A percentile compares a stretch with the other conserved stretches of the same genome.
phyloP scores from a whole-genome alignment of 345 rosid genomes.

The Orychophragmus violaceus region DNA sequence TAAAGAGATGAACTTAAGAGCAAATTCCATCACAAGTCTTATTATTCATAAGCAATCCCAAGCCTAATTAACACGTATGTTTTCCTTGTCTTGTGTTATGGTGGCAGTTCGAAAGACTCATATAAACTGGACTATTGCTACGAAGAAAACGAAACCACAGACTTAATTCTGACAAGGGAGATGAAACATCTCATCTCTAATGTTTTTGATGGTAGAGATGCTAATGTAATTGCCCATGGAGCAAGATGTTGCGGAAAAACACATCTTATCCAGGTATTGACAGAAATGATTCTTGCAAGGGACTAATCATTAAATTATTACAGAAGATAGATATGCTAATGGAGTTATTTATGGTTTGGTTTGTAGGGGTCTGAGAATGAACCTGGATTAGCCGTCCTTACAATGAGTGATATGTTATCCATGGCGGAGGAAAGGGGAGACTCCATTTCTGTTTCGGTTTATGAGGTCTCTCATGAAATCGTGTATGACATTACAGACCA shows the following conservation, averaged over 20 bases:
- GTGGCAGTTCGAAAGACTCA: slow-evolving; percentile 46
- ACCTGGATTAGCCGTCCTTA: slow-evolving; percentile 42
- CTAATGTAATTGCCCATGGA: slow-evolving; percentile 61
- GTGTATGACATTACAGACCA: slow-evolving; percentile 49
- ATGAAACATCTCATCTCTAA: slow-evolving; percentile 46
- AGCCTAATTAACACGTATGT: background rate
- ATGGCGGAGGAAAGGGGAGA: slow-evolving; percentile 36
- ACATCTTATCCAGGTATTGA: slow-evolving; percentile 46
- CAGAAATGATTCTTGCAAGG: background rate
- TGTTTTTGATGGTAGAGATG: slow-evolving; percentile 50
- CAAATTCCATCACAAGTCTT: background rate
- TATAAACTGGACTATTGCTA: slow-evolving; percentile 53
- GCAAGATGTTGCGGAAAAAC: slow-evolving; percentile 68
- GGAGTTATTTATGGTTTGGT: background rate
- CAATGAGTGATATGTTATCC: slow-evolving; percentile 43
- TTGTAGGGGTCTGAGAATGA: slow-evolving; percentile 53
- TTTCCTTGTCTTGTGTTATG: background rate
- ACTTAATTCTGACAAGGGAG: slow-evolving; percentile 40
- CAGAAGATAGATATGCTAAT: background rate
- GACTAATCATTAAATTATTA: background rate
- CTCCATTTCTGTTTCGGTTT: slow-evolving; percentile 38
- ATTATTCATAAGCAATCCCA: background rate
- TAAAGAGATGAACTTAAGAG: background rate
- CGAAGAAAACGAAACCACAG: slow-evolving; percentile 37
- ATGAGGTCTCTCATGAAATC: slow-evolving; percentile 49